These are phyloP conservation scores for Ophiostoma pallidulum DNA, from an alignment of 2,329 filamentous ascomycete genomes.

Conservation along the genomic window DNA sequence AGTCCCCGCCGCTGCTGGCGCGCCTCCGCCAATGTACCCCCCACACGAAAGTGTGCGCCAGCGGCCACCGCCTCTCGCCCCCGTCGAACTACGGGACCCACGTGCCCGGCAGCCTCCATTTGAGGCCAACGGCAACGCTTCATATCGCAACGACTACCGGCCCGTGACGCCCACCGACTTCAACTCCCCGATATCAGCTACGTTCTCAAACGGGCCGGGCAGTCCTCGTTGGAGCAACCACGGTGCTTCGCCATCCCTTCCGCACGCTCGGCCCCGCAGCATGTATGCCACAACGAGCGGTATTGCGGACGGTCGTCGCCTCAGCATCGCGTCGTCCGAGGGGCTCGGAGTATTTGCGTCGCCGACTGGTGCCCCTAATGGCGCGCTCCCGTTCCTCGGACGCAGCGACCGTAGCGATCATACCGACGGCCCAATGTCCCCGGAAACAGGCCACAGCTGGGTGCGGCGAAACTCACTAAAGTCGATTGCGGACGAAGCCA, in stretches of 20 bases:
- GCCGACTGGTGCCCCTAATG: conserved; percentile 41
- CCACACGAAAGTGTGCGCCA: conserved; percentile 58
- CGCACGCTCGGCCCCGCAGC: conserved; percentile 59
- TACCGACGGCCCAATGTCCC: no score
- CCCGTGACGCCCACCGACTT: conserved; percentile 63
- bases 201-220: conserved; percentile 65
- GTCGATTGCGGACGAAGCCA: conserved; percentile 60
- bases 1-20: no score
- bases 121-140: conserved; percentile 34
- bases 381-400: conserved; percentile 30
- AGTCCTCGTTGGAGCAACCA: conserved; percentile 66
- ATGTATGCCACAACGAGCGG: conserved; percentile 58
- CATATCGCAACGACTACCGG: conserved; percentile 56
- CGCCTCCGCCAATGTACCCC: conserved; percentile 59
- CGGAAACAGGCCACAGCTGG: no score
- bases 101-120: conserved; percentile 52
- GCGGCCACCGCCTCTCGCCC: conserved; percentile 72
- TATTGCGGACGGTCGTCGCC: conserved; percentile 59
- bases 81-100: conserved; percentile 64
- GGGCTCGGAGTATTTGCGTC: conserved; percentile 66
- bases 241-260: conserved; percentile 62
- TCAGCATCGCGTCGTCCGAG: conserved; percentile 67
- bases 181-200: conserved; percentile 74
- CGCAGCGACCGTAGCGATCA: conserved; percentile 43
- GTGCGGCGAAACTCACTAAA: conserved; percentile 57